phyloP scores from a whole-genome alignment of 768 basidiomycete genomes.

The Amanita rimosa region DNA sequence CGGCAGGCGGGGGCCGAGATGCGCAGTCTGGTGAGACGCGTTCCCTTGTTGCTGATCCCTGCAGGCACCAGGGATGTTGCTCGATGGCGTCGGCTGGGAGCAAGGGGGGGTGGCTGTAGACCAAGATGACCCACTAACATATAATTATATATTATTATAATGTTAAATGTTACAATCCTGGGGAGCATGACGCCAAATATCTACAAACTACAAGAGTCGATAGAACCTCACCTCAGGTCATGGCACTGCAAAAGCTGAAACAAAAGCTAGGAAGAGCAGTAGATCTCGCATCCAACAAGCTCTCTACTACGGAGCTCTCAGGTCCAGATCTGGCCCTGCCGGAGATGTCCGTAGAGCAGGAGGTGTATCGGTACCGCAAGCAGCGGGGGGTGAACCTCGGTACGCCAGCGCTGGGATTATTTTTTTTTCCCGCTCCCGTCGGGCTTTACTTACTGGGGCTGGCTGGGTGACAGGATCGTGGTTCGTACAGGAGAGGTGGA shows the following conservation, averaged over 20 bases:
- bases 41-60: conserved; percentile 27
- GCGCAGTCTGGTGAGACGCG: too few relatives aligned
- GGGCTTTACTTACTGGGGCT: not conserved
- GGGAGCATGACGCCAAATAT: conserved; percentile 5
- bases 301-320: not conserved
- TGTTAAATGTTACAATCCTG: too few relatives aligned
- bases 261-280: not conserved
- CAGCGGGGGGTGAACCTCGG: conserved; percentile 80
- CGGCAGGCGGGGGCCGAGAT: too few relatives aligned
- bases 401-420: conserved; percentile 21
- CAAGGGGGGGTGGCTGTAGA: conserved; percentile 26
- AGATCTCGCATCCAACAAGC: not conserved
- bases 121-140: conserved; percentile 13
- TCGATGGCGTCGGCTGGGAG: conserved; percentile 15
- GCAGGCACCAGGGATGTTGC: too few relatives aligned
- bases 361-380: conserved; percentile 46
- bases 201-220: not conserved
- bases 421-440: not conserved
- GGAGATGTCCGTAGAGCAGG: not conserved
- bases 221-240: not conserved
- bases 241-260: not conserved
- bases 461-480: conserved; percentile 40
- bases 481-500: conserved; percentile 78
- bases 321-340: not conserved
- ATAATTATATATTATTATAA: too few relatives aligned